These are phyloP conservation scores for Metschnikowia baotianmanensis DNA, from an alignment of 805 yeast species.

Conservation along the genomic window DNA sequence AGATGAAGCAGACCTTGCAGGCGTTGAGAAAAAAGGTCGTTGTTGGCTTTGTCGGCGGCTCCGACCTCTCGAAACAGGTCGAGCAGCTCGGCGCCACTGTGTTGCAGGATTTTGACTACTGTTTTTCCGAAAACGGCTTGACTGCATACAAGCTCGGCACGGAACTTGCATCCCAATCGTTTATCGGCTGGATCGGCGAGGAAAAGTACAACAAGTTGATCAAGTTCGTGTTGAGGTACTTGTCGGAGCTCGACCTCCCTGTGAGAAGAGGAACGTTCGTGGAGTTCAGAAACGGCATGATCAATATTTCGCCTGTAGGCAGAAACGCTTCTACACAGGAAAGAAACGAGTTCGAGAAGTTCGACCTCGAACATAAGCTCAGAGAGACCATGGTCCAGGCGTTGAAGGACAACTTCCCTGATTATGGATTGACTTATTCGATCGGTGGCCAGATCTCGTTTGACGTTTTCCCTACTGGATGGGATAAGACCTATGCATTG, in stretches of 20 bases:
- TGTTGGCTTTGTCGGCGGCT: conserved; percentile 97
- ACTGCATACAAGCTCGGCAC: conserved; percentile 94
- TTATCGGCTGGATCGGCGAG: conserved; percentile 94
- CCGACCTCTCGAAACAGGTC: conserved; percentile 88
- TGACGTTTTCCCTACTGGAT: conserved; percentile 99
- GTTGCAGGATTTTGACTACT: conserved; percentile 82
- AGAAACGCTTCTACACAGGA: conserved; percentile 95
- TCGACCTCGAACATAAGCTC: conserved; percentile 73
- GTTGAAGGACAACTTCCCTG: conserved; percentile 77
- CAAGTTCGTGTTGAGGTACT: conserved; percentile 80
- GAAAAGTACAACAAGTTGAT: conserved; percentile 88
- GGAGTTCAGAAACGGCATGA: conserved; percentile 99
- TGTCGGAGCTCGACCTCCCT: conserved; percentile 85
- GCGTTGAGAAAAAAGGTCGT: conserved; percentile 88
- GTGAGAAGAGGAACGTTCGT: conserved; percentile 97
- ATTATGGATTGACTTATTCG: conserved; percentile 86
- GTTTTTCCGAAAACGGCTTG: conserved; percentile 96
- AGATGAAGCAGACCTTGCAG: conserved; percentile 67
- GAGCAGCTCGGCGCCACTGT: conserved; percentile 90
- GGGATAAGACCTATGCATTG: conserved; percentile 99
- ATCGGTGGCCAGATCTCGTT: conserved; percentile 99
- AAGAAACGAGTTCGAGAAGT: conserved; percentile 89
- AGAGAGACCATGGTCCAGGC: conserved; percentile 86
- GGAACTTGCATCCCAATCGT: conserved; percentile 87
- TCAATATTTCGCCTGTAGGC: conserved; percentile 96